A percentile compares a stretch with the other conserved stretches of the same genome.
Conservation (phyloP, 2,329 filamentous ascomycete genomes). For the Eutypa lata region DNA sequence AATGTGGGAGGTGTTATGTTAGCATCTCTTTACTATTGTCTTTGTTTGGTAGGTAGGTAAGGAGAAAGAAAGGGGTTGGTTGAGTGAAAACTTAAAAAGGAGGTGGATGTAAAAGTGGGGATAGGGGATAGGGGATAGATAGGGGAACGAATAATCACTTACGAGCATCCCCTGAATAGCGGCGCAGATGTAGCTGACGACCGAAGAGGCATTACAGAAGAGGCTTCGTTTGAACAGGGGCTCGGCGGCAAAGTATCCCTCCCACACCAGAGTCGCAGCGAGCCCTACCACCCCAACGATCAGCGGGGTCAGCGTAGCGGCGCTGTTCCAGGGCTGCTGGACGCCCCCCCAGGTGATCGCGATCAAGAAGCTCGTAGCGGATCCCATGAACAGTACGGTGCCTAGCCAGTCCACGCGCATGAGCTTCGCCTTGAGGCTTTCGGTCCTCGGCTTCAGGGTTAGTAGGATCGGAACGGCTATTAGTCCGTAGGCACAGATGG, state of each 20-base stretch:
- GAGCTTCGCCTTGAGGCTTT: constrained; percentile 2
- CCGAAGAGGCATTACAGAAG: constrained; percentile 1
- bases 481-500: constrained; percentile 36
- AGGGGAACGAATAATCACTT: neutral
- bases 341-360: constrained; percentile 46
- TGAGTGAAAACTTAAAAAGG: neutral
- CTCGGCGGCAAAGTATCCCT: constrained; percentile 7
- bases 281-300: constrained; percentile 15
- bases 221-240: constrained; percentile 6
- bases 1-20: no score
- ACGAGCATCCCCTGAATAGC: constrained; percentile 5
- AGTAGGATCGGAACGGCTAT: constrained; percentile 36
- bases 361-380: constrained; percentile 44
- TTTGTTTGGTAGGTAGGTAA: no score
- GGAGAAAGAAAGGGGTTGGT: no score
- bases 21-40: no score
- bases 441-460: constrained; percentile 22
- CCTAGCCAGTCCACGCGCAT: constrained; percentile 44
- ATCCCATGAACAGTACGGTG: constrained; percentile 44
- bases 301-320: constrained; percentile 20
- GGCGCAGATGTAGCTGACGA: constrained; percentile 2
- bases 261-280: constrained; percentile 17
- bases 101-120: neutral
- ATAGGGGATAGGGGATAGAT: neutral
- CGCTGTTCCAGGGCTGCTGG: constrained; percentile 34